Evolutionary conservation across 192 early-diverging fungal species (phyloP), one percentile per base, ranked within the genome.

Genomic region (Gamsiella multidivaricata): DNA sequence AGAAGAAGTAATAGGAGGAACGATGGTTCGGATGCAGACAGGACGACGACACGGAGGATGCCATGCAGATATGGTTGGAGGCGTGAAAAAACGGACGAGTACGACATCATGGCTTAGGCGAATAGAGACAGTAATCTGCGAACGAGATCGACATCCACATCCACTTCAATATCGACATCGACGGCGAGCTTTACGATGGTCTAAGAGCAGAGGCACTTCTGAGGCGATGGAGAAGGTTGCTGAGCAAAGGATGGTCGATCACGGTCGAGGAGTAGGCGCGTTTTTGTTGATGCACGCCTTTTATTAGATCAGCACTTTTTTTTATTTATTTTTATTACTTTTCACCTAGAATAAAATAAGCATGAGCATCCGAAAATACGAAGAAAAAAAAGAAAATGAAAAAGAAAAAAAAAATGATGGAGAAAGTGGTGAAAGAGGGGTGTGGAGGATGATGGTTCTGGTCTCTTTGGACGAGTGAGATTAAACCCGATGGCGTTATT

Each of bases 211-310:
- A 58, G 25, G 31, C 2, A 63, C 31, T 3, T 17, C 22, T 32
- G 26, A 23, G 47, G 52, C n/a, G 34, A 39, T 55, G 5, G 1
- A 29, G n/a, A 43, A 59, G 20, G 18, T 46, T 53, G 51, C 29
- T 28, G 26, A 26, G 1, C 10, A 59, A 28, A 22, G 39, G 12
- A 43, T 43, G 41, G 36, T 6, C 11, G 41, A 55, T 32, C 54
- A 36, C 18, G 54, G 54, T 18, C 54, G 54, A 55, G 54, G 54
- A 55, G 54, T 55, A 55, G 54, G 31, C 9, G 25, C 8, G 26
- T 59, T 46, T 45, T 31, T 59, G 26, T 59, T 59, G 26, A 59
- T 26, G 11, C 57, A 59, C 8, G 23, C 41, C 41, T 59, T 31
- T 18, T 62, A 51, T 36, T 62, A 62, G 47, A 62, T 7, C 51